These are phyloP conservation scores for Abrus pulchellus DNA, from an alignment of 306 rosid genomes.

Conservation along the genomic window DNA sequence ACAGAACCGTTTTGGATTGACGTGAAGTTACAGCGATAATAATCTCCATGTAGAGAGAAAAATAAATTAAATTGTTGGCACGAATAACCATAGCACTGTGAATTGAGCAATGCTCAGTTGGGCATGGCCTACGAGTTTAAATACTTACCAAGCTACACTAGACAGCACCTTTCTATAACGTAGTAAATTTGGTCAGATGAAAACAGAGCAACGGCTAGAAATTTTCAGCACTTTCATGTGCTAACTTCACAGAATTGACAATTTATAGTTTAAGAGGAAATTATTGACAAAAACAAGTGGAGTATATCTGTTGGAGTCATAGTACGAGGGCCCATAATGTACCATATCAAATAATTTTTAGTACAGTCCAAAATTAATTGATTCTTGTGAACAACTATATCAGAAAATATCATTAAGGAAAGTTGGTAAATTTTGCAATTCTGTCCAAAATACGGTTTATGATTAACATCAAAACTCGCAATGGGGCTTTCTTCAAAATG, in stretches of 20 bases:
- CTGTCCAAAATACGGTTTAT: not conserved
- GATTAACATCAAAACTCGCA: not conserved
- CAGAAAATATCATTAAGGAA: conserved; percentile 4
- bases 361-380: conserved; percentile 30
- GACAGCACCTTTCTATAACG: conserved; percentile 33
- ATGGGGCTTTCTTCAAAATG: conserved; percentile 16
- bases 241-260: conserved; percentile 21
- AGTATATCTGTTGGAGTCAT: not conserved
- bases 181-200: conserved; percentile 40
- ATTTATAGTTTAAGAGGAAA: conserved; percentile 18
- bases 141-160: conserved; percentile 22
- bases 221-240: conserved; percentile 46
- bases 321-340: conserved; percentile 19
- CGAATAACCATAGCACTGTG: conserved; percentile 39
- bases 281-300: conserved; percentile 21
- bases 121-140: conserved; percentile 59
- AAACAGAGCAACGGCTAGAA: conserved; percentile 66
- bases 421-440: not conserved
- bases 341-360: not conserved
- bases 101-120: conserved; percentile 34
- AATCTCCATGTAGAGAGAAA: conserved; percentile 39
- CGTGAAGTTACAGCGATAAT: conserved; percentile 45
- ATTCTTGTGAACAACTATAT: conserved; percentile 4
- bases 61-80: conserved; percentile 31
- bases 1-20: conserved; percentile 44